Conservation (phyloP, 306 rosid species). For the Aeschynomene evenia region DNA sequence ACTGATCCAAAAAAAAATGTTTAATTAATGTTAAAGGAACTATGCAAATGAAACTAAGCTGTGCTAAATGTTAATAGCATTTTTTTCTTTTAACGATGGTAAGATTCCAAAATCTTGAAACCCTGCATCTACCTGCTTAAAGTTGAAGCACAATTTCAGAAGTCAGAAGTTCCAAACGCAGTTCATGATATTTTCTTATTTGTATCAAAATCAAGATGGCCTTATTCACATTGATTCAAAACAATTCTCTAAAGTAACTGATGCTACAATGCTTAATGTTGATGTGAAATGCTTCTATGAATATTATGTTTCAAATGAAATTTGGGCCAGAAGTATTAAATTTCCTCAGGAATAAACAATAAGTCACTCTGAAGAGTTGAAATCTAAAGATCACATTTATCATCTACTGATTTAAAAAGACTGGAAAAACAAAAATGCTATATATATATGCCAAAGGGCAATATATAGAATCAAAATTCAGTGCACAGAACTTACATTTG, state of each 20-base stretch:
- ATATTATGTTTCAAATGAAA: background rate
- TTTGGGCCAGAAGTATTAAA: slow-evolving; percentile 1
- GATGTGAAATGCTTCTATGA: background rate
- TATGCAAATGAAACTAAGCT: background rate
- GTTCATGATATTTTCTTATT: background rate
- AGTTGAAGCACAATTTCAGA: background rate
- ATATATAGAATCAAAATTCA: slow-evolving; percentile 9
- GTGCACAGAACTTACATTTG: slow-evolving; percentile 29
- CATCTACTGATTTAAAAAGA: background rate
- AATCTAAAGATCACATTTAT: background rate
- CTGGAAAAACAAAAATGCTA: background rate
- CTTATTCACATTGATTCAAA: background rate
- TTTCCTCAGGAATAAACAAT: background rate
- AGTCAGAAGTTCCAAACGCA: background rate
- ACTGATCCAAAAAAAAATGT: background rate
- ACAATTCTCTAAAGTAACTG: background rate
- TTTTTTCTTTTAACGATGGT: background rate
- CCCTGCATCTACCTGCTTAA: background rate
- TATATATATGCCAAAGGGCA: too few species aligned
- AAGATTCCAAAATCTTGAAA: background rate
- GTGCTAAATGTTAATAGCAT: background rate
- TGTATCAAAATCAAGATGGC: background rate
- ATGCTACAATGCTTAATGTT: background rate
- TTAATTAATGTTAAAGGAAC: background rate
- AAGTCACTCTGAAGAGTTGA: slow-evolving; percentile 12